phyloP scores from a whole-genome alignment of 192 early-diverging fungal genomes.

The Obelidium mucronatum region DNA sequence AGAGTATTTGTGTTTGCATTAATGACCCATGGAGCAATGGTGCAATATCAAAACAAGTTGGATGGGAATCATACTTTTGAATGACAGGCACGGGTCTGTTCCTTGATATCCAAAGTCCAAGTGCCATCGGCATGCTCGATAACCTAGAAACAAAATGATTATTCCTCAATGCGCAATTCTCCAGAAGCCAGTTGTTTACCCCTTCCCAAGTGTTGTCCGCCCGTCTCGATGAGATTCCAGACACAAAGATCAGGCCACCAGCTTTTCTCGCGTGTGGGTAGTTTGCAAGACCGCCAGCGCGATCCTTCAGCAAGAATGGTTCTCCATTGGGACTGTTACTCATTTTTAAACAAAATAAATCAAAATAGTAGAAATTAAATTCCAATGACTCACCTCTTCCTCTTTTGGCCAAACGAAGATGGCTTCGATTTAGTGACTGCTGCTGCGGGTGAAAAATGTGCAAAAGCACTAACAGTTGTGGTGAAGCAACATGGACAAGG shows the following conservation, averaged over 20 bases:
- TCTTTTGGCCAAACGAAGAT: too few species aligned
- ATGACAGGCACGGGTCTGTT: conserved; percentile 70
- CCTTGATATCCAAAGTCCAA: conserved; percentile 63
- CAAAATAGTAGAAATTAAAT: too few species aligned
- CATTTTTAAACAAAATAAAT: too few species aligned
- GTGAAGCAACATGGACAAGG: too few species aligned
- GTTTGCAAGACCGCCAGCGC: conserved; percentile 66
- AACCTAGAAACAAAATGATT: conserved; percentile 37
- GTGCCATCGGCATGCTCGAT: conserved; percentile 59
- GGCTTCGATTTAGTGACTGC: too few species aligned
- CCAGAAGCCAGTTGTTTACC: conserved; percentile 12
- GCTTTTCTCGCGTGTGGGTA: conserved; percentile 70
- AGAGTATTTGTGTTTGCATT: neutral
- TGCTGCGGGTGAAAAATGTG: too few species aligned
- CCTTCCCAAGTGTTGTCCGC: conserved; percentile 68
- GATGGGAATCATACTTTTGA: conserved; percentile 55
- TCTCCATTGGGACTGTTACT: conserved; percentile 49
- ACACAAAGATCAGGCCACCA: conserved; percentile 65
- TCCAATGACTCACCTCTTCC: too few species aligned
- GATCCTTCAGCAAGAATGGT: conserved; percentile 54
- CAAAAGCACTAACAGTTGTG: too few species aligned
- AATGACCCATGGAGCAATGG: too few species aligned
- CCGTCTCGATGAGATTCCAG: conserved; percentile 64
- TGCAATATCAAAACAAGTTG: neutral
- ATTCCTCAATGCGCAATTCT: conserved; percentile 43